Conservation (phyloP, 2,329 filamentous ascomycete genomes). For the Arthrobotrys megalospora region DNA sequence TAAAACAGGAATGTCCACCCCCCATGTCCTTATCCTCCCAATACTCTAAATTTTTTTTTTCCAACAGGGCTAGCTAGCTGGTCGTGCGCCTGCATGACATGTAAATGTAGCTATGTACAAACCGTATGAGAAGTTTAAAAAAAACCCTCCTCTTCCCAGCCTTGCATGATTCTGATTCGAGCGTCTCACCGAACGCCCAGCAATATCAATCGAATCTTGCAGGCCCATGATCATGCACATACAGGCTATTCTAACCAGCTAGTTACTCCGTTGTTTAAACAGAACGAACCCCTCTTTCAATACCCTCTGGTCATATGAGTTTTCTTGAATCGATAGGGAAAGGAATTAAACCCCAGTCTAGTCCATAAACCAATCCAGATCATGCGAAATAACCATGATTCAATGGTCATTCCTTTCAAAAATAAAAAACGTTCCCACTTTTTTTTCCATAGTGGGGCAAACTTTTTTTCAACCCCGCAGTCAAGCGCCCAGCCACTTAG, state of each 20-base stretch:
- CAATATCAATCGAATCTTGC: too few species aligned
- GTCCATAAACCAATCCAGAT: too few species aligned
- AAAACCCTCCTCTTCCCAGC: too few species aligned
- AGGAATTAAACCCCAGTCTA: too few species aligned
- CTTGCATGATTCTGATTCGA: not conserved
- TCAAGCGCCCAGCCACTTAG: constrained; percentile 21
- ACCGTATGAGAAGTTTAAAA: constrained; percentile 1
- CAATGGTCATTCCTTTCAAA: too few species aligned
- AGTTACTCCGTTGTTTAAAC: too few species aligned
- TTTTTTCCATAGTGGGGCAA: constrained; percentile 25
- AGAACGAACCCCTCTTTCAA: too few species aligned
- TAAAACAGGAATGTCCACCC: constrained; percentile 54
- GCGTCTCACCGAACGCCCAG: too few species aligned
- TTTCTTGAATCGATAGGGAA: too few species aligned
- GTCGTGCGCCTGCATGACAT: constrained; percentile 58
- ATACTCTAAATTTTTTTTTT: constrained; percentile 9
- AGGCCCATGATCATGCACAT: too few species aligned
- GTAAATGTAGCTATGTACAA: not conserved
- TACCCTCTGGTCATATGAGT: too few species aligned
- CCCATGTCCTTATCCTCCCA: not conserved
- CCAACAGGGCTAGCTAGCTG: constrained; percentile 42
- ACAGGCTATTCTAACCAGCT: too few species aligned
- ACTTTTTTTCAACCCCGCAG: constrained; percentile 27
- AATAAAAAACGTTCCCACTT: not conserved
- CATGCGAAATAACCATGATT: constrained; percentile 2